A percentile compares a stretch with the other conserved stretches of the same genome.
Conservation (phyloP, 805 yeast genomes). For the Suhomyces sp. region DNA sequence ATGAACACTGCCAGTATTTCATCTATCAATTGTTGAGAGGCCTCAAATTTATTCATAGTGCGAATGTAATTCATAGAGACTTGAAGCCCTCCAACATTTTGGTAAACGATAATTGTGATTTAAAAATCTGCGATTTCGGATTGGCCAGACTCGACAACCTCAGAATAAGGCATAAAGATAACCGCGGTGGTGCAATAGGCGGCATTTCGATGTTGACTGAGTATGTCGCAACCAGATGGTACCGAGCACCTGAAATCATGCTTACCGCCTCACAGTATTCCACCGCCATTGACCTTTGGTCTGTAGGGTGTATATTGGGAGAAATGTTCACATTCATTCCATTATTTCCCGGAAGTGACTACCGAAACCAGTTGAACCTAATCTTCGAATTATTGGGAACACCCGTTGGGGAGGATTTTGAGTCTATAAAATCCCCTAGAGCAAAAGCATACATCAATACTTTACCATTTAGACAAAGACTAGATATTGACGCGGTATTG, state of each 20-base stretch:
- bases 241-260: constrained; percentile 83
- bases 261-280: constrained; percentile 68
- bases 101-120: constrained; percentile 66
- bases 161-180: constrained; percentile 28
- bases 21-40: constrained; percentile 70
- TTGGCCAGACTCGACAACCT: constrained; percentile 55
- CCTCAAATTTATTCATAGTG: constrained; percentile 66
- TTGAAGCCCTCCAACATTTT: constrained; percentile 71
- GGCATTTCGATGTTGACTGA: constrained; percentile 59
- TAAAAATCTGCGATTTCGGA: constrained; percentile 79
- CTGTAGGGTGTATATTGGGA: constrained; percentile 74
- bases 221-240: constrained; percentile 84
- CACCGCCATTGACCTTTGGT: constrained; percentile 77
- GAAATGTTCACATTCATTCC: constrained; percentile 64
- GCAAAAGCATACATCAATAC: constrained; percentile 25
- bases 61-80: constrained; percentile 73
- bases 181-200: constrained; percentile 6
- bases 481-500: constrained; percentile 17
- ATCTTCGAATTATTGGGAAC: constrained; percentile 71
- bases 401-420: constrained; percentile 39
- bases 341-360: constrained; percentile 73
- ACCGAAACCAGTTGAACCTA: constrained; percentile 61
- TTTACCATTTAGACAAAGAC: constrained; percentile 19
- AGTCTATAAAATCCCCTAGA: constrained; percentile 21
- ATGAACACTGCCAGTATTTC: constrained; percentile 69